Evolutionary conservation across 2,329 filamentous ascomycete species (phyloP).

Genomic region (Fusarium falciforme): DNA sequence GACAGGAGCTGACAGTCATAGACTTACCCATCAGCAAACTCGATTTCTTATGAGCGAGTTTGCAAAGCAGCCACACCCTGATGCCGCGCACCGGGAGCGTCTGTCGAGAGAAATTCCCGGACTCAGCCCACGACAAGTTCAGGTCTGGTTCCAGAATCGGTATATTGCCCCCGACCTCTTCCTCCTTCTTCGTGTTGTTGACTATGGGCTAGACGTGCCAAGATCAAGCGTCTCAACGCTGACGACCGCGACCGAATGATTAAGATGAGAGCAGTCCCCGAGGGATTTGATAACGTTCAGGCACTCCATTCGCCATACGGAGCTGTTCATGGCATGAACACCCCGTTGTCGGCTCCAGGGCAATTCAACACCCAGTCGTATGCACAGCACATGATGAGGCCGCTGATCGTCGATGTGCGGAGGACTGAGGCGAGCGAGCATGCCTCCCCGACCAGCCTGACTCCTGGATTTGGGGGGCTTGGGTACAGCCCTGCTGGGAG

Average conservation of each 20-base stretch:
- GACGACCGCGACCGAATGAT: conserved; percentile 78
- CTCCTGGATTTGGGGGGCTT: conserved; percentile 74
- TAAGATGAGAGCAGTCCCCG: conserved; percentile 77
- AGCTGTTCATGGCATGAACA: conserved; percentile 65
- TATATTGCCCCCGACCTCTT: conserved; percentile 56
- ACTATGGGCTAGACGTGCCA: conserved; percentile 66
- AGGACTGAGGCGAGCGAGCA: conserved; percentile 73
- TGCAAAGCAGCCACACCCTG: conserved; percentile 91
- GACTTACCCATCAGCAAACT: conserved; percentile 96
- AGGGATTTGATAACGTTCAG: conserved; percentile 77
- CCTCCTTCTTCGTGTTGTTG: conserved; percentile 7
- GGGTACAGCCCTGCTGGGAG: conserved; percentile 68
- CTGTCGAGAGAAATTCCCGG: conserved; percentile 92
- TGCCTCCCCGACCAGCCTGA: conserved; percentile 74
- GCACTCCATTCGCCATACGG: conserved; percentile 76
- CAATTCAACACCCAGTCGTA: conserved; percentile 63
- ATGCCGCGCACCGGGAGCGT: conserved; percentile 88
- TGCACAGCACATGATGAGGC: conserved; percentile 71
- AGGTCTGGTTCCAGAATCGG: conserved; percentile 99
- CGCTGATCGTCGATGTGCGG: conserved; percentile 76
- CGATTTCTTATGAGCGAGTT: conserved; percentile 98
- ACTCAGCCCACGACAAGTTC: conserved; percentile 89
- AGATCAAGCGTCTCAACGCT: conserved; percentile 77
- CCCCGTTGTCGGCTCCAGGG: conserved; percentile 60
- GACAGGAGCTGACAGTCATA: conserved; percentile 56